Conservation (phyloP, 2,329 filamentous ascomycete genomes). For the Coleophoma crateriformis region DNA sequence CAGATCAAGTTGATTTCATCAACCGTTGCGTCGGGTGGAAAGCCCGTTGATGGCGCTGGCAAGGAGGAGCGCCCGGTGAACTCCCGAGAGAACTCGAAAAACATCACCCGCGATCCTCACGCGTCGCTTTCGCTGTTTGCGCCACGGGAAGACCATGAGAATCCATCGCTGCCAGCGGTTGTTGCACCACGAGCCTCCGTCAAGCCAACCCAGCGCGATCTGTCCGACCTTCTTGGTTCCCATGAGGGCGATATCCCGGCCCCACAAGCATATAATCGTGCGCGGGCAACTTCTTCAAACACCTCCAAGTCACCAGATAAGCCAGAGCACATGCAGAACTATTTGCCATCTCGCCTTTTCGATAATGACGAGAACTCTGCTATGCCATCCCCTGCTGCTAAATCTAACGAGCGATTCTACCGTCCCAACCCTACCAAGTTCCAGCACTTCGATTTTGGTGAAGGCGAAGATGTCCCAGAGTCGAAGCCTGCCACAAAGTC, state of each 20-base stretch:
- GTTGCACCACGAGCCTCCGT: slow-evolving; percentile 59
- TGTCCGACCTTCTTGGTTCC: slow-evolving; percentile 65
- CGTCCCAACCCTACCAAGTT: slow-evolving; percentile 72
- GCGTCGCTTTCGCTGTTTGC: slow-evolving; percentile 72
- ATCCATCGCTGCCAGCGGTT: slow-evolving; percentile 41
- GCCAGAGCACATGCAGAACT: slow-evolving; percentile 37
- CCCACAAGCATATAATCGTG: slow-evolving; percentile 7
- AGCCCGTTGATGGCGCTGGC: slow-evolving; percentile 26
- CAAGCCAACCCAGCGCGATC: slow-evolving; percentile 64
- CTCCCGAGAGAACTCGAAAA: slow-evolving; percentile 46
- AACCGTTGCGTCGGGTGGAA: slow-evolving; percentile 46
- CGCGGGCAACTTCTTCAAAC: slow-evolving; percentile 14
- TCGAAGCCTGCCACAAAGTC: slow-evolving; percentile 19
- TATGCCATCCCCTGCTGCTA: slow-evolving; percentile 38
- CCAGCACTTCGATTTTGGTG: slow-evolving; percentile 78
- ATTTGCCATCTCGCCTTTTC: slow-evolving; percentile 58
- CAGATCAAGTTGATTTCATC: slow-evolving; percentile 72
- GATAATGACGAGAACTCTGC: slow-evolving; percentile 46
- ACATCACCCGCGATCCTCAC: slow-evolving; percentile 57
- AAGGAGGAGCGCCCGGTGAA: slow-evolving; percentile 28
- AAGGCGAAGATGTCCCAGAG: slow-evolving; percentile 45
- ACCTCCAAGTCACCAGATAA: background rate
- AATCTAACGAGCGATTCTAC: slow-evolving; percentile 36
- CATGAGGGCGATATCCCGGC: slow-evolving; percentile 22
- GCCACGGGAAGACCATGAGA: slow-evolving; percentile 57